Percentiles rank a stretch among this genome's conserved stretches.
Evolutionary conservation across 306 rosid species (phyloP).

Genomic region (Luffa acutangula): DNA sequence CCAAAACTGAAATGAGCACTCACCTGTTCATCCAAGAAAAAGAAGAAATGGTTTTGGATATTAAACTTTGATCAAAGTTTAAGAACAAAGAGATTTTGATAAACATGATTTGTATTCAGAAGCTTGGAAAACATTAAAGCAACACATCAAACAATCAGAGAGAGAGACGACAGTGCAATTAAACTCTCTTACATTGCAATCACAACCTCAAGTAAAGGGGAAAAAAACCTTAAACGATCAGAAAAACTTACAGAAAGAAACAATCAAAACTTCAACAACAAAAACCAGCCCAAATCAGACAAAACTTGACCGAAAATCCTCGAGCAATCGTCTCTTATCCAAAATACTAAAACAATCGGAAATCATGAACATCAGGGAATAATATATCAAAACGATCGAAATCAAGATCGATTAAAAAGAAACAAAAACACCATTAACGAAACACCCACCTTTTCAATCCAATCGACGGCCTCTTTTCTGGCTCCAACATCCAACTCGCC

Average conservation of each 20-base stretch:
- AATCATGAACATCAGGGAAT: background rate
- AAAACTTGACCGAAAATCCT: background rate
- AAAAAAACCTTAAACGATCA: background rate
- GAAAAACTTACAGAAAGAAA: background rate
- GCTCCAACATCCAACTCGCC: conserved; percentile 66
- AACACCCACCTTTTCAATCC: conserved; percentile 76
- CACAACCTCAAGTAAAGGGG: background rate
- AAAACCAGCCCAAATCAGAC: background rate
- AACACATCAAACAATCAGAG: background rate
- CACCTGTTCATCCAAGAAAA: conserved; percentile 37
- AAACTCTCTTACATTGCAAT: background rate
- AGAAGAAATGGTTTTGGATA: background rate
- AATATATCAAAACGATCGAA: background rate
- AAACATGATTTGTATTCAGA: background rate
- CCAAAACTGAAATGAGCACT: conserved; percentile 69
- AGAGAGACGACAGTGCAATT: background rate
- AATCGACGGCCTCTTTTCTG: conserved; percentile 65
- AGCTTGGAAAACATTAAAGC: background rate
- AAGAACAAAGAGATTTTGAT: background rate
- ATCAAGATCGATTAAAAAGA: background rate
- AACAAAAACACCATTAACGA: background rate
- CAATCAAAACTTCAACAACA: background rate
- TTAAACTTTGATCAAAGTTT: conserved; percentile 8
- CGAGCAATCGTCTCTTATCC: background rate
- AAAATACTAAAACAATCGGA: background rate